A percentile compares a stretch with the other conserved stretches of the same genome.
phyloP scores from a whole-genome alignment of 2,329 filamentous ascomycete species.

The Corniculantispora saksenae region DNA sequence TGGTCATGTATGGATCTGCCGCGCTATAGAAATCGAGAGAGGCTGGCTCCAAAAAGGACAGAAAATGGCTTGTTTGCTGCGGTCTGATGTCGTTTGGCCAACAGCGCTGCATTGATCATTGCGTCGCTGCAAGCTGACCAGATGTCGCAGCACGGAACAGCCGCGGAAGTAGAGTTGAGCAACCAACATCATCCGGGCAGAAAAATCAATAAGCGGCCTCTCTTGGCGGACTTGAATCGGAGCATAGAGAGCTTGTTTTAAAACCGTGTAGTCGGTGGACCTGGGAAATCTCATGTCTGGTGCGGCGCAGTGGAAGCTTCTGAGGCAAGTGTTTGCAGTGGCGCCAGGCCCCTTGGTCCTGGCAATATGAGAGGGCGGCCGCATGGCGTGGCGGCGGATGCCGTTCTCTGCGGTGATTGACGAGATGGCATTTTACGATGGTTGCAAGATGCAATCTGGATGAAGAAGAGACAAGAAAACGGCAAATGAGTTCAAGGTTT shows the following conservation, averaged over 20 bases:
- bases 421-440: neutral
- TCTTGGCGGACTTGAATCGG: conserved; percentile 1
- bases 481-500: neutral
- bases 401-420: neutral
- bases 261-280: conserved; percentile 1
- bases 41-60: neutral
- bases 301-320: conserved; percentile 12
- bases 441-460: neutral
- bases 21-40: neutral
- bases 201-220: neutral
- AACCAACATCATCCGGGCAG: neutral
- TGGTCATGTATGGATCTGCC: neutral
- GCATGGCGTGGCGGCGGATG: neutral
- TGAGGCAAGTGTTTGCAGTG: conserved; percentile 13
- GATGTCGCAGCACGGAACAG: neutral
- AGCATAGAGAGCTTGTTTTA: conserved; percentile 3
- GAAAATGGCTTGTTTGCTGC: neutral
- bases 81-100: neutral
- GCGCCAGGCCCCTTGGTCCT: conserved; percentile 6
- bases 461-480: neutral
- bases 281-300: neutral
- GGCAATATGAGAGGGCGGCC: neutral
- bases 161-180: neutral
- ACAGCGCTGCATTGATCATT: neutral
- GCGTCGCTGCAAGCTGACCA: neutral